Conservation (phyloP, 768 basidiomycete species). For the Cystofilobasidium capitatum region DNA sequence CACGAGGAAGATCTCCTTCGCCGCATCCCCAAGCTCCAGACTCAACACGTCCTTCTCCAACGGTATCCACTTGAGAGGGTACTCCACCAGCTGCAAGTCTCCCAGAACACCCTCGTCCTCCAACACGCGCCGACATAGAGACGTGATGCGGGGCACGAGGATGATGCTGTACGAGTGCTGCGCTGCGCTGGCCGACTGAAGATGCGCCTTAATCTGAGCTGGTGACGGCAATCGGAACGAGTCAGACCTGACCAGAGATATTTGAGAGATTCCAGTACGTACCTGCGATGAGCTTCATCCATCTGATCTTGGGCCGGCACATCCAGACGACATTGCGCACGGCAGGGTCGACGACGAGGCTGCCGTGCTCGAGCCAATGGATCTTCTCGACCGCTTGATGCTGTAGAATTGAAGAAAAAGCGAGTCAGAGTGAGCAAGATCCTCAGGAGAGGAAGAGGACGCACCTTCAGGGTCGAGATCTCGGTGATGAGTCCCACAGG, state of each 20-base stretch:
- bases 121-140: constrained; percentile 70
- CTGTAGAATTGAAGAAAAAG: constrained; percentile 42
- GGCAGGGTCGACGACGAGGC: constrained; percentile 53
- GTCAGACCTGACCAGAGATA: neutral
- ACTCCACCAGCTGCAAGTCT: constrained; percentile 59
- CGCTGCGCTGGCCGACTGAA: constrained; percentile 47
- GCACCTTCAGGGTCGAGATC: constrained; percentile 79
- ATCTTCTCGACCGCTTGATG: constrained; percentile 99
- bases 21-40: constrained; percentile 71
- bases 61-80: constrained; percentile 88
- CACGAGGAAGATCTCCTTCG: constrained; percentile 86
- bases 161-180: constrained; percentile 78
- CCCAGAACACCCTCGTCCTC: constrained; percentile 97
- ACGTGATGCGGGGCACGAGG: constrained; percentile 77
- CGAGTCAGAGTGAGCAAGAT: constrained; percentile 1
- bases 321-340: constrained; percentile 89
- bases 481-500: constrained; percentile 93
- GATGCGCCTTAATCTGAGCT: constrained; percentile 88
- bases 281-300: constrained; percentile 87
- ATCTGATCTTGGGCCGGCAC: constrained; percentile 73
- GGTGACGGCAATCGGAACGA: neutral
- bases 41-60: constrained; percentile 87
- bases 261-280: constrained; percentile 34
- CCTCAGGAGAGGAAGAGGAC: neutral
- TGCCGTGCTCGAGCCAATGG: constrained; percentile 95